These are phyloP conservation scores for Cladosporium phlei DNA, from an alignment of 2,329 filamentous ascomycete genomes.

Conservation along the genomic window DNA sequence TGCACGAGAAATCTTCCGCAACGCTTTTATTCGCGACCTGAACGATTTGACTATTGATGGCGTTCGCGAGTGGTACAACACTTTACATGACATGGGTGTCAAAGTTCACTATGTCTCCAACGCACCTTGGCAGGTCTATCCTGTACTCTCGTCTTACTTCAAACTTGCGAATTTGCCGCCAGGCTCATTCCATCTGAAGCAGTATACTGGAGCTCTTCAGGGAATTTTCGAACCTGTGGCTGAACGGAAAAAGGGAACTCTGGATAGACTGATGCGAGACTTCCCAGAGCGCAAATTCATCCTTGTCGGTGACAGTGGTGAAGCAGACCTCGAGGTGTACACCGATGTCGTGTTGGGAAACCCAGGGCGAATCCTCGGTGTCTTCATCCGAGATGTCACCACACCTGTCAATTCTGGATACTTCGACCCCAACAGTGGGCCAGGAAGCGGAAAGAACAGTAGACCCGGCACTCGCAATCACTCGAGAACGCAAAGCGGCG, in stretches of 20 bases:
- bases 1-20: constrained; percentile 90
- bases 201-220: constrained; percentile 94
- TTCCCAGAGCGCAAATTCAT: constrained; percentile 88
- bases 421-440: constrained; percentile 59
- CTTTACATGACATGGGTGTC: constrained; percentile 73
- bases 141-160: constrained; percentile 81
- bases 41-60: constrained; percentile 77
- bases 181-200: constrained; percentile 91
- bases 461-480: constrained; percentile 29
- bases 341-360: constrained; percentile 85
- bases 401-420: constrained; percentile 65
- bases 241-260: constrained; percentile 82
- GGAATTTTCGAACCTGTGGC: constrained; percentile 97
- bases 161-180: constrained; percentile 71
- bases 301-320: constrained; percentile 89
- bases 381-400: constrained; percentile 95
- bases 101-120: constrained; percentile 98
- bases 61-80: constrained; percentile 82
- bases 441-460: constrained; percentile 27
- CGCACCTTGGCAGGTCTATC: constrained; percentile 95
- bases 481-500: constrained; percentile 27
- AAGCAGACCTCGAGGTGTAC: constrained; percentile 95
- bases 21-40: constrained; percentile 87
- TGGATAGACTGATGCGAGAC: constrained; percentile 80
- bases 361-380: constrained; percentile 73